A percentile compares a stretch with the other conserved stretches of the same genome.
Evolutionary conservation across 805 yeast genomes (phyloP).

Genomic region (Yarrowia sp.): DNA sequence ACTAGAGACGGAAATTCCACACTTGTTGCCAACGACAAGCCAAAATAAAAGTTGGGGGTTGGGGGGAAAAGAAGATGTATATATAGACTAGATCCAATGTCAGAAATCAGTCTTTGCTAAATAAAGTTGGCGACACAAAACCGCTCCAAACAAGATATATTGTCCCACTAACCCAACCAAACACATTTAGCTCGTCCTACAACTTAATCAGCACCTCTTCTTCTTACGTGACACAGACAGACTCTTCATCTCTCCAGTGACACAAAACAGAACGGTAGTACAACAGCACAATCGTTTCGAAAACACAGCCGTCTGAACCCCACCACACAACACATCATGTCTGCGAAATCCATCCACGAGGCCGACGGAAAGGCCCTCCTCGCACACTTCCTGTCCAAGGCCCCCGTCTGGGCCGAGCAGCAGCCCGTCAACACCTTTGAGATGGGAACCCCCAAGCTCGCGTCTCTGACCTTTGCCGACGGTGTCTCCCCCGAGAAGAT

Average conservation of each 20-base stretch:
- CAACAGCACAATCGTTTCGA: too few species aligned
- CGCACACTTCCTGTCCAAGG: constrained; percentile 42
- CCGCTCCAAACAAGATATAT: neutral
- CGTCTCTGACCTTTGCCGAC: constrained; percentile 39
- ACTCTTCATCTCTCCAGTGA: neutral
- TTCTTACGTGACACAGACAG: neutral
- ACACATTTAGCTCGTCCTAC: neutral
- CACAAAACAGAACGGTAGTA: too few species aligned
- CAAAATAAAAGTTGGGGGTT: neutral
- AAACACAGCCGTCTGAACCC: too few species aligned
- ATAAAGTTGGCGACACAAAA: neutral
- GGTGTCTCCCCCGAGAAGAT: constrained; percentile 37
- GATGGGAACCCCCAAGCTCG: constrained; percentile 39
- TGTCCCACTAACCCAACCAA: neutral
- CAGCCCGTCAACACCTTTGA: constrained; percentile 38
- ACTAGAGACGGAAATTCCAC: neutral
- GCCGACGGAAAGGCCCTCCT: constrained; percentile 48
- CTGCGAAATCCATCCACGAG: constrained; percentile 46
- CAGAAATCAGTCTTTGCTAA: neutral
- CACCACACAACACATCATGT: constrained; percentile 34
- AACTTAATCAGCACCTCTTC: neutral
- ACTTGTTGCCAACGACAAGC: too few species aligned
- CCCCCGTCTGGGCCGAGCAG: constrained; percentile 39
- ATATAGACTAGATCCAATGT: neutral
- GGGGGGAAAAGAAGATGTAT: neutral